A percentile compares a stretch with the other conserved stretches of the same genome.
Evolutionary conservation across 2,329 filamentous ascomycete genomes (phyloP).

Genomic region (Xylaria multiplex): DNA sequence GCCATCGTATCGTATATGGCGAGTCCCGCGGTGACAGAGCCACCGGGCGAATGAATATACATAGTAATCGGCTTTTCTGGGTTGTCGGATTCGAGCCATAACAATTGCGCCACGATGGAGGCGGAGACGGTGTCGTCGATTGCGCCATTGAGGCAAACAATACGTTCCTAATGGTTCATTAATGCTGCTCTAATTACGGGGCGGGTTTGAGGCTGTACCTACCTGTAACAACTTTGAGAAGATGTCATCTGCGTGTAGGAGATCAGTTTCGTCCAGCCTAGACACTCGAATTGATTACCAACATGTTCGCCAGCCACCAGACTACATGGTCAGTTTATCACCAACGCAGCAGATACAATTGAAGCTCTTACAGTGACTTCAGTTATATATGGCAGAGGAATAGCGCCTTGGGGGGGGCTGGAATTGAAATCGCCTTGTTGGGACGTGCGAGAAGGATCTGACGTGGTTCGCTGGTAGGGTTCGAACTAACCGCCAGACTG

Average conservation of each 20-base stretch:
- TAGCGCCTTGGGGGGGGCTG: constrained; percentile 49
- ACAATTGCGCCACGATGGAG: constrained; percentile 93
- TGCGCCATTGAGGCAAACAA: constrained; percentile 90
- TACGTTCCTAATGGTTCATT: constrained; percentile 75
- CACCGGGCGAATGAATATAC: constrained; percentile 97
- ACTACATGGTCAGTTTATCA: constrained; percentile 59
- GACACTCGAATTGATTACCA: constrained; percentile 50
- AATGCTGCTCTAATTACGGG: constrained; percentile 27
- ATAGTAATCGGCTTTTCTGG: constrained; percentile 95
- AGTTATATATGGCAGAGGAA: constrained; percentile 70
- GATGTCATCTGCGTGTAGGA: constrained; percentile 71
- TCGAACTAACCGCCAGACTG: constrained; percentile 50
- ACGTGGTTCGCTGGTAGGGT: constrained; percentile 50
- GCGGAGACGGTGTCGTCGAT: constrained; percentile 92
- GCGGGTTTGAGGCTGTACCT: constrained; percentile 39
- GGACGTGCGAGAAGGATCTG: constrained; percentile 57
- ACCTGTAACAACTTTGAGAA: constrained; percentile 83
- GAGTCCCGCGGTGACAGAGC: constrained; percentile 85
- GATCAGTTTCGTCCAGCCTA: constrained; percentile 40
- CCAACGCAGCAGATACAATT: neutral
- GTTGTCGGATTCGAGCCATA: constrained; percentile 97
- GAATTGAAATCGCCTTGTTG: constrained; percentile 50
- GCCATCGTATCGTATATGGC: constrained; percentile 99
- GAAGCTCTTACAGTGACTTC: constrained; percentile 58
- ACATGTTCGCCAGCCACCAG: constrained; percentile 83